phyloP scores from a whole-genome alignment of 495 filamentous ascomycete genomes.

The Aspergillus cristatus region DNA sequence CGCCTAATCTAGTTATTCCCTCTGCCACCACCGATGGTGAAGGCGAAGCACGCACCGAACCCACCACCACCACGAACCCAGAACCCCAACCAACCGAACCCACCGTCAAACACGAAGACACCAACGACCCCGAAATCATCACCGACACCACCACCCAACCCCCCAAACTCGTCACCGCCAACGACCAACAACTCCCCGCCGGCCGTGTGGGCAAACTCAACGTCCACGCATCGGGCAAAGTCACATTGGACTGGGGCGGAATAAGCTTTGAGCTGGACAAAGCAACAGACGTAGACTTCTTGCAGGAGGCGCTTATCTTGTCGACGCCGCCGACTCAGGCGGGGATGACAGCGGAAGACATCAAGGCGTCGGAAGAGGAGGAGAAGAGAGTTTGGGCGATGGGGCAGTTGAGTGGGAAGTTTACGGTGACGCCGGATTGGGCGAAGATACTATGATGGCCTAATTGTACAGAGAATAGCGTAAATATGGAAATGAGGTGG shows the following conservation, averaged over 20 bases:
- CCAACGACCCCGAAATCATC: conserved; percentile 20
- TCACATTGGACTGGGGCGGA: conserved; percentile 43
- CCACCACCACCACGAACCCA: conserved; percentile 1
- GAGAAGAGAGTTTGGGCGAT: conserved; percentile 38
- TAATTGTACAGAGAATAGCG: too few relatives aligned
- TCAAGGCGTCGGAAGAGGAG: conserved; percentile 14
- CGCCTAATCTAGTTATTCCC: conserved; percentile 37
- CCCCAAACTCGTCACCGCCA: conserved; percentile 28
- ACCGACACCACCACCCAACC: conserved; percentile 1
- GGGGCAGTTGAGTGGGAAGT: conserved; percentile 42
- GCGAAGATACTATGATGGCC: conserved; percentile 35
- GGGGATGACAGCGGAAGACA: too few relatives aligned
- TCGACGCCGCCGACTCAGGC: conserved; percentile 14
- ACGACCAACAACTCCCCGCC: conserved; percentile 38
- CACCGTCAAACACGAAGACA: conserved; percentile 25
- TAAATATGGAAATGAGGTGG: too few relatives aligned
- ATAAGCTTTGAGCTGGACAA: conserved; percentile 38
- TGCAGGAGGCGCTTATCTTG: conserved; percentile 39
- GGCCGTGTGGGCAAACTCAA: conserved; percentile 49
- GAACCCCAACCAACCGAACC: conserved; percentile 4
- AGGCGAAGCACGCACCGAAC: conserved; percentile 5
- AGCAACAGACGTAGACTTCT: conserved; percentile 33
- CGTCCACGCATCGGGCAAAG: conserved; percentile 40
- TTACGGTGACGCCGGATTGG: conserved; percentile 43
- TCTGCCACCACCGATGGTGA: conserved; percentile 9